Evolutionary conservation across 495 filamentous ascomycete species (phyloP).

Genomic region (Aspergillus ostianus): DNA sequence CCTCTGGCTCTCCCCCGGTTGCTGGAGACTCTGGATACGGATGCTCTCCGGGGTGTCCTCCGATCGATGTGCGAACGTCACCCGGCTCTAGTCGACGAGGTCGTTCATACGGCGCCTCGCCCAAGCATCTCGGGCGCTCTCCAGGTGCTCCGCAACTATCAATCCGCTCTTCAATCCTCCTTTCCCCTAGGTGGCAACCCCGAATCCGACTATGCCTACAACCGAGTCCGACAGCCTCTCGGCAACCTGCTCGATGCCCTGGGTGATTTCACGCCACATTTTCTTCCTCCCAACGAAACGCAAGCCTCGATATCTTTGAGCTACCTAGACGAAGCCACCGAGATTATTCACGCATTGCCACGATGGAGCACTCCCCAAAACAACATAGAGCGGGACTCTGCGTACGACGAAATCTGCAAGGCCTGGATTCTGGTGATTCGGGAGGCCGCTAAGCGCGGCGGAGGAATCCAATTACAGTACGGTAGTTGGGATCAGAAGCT

Average conservation of each 20-base stretch:
- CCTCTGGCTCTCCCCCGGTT: slow-evolving; percentile 79
- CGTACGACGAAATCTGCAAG: slow-evolving; percentile 91
- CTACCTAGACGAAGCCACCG: slow-evolving; percentile 85
- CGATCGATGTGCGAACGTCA: slow-evolving; percentile 87
- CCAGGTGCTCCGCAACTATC: slow-evolving; percentile 76
- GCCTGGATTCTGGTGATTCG: slow-evolving; percentile 92
- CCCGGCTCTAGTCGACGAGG: slow-evolving; percentile 70
- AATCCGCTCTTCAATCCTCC: slow-evolving; percentile 69
- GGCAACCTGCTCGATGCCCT: slow-evolving; percentile 82
- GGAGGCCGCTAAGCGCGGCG: slow-evolving; percentile 87
- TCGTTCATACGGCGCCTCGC: slow-evolving; percentile 79
- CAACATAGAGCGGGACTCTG: slow-evolving; percentile 86
- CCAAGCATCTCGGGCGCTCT: slow-evolving; percentile 79
- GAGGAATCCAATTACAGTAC: slow-evolving; percentile 86
- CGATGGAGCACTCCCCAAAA: slow-evolving; percentile 82
- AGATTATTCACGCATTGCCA: slow-evolving; percentile 84
- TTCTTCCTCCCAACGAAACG: slow-evolving; percentile 84
- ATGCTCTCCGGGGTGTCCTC: slow-evolving; percentile 77
- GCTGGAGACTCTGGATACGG: slow-evolving; percentile 83
- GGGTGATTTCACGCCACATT: slow-evolving; percentile 91
- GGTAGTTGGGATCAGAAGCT: slow-evolving; percentile 92
- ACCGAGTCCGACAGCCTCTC: slow-evolving; percentile 81
- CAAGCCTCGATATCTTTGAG: slow-evolving; percentile 75
- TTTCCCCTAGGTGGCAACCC: slow-evolving; percentile 82
- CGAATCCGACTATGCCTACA: slow-evolving; percentile 90